These are phyloP conservation scores for Fusarium nanum DNA, from an alignment of 2,329 filamentous ascomycete genomes.

Conservation along the genomic window DNA sequence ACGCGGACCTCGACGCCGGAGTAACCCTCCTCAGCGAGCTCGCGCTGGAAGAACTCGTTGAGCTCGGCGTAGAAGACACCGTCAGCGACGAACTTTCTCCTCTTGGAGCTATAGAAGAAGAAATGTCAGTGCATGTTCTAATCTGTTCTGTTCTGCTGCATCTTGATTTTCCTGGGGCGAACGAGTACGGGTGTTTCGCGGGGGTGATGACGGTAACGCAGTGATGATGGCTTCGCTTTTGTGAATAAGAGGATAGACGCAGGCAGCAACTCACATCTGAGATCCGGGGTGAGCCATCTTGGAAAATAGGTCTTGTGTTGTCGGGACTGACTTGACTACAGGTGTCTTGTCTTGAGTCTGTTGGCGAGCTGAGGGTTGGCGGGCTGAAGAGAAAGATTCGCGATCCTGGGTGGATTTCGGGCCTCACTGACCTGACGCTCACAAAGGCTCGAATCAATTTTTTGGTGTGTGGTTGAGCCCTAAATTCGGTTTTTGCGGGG, in stretches of 20 bases:
- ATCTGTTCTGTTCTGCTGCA: constrained; percentile 6
- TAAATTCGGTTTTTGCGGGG: constrained; percentile 39
- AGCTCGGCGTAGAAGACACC: constrained; percentile 99
- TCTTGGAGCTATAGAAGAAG: constrained; percentile 75
- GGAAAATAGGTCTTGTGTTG: constrained; percentile 50
- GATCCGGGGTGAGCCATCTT: constrained; percentile 71
- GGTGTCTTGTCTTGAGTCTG: constrained; percentile 41
- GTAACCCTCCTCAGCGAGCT: constrained; percentile 99
- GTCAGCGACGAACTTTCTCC: constrained; percentile 95
- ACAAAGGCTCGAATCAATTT: constrained; percentile 44
- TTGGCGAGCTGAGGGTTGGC: constrained; percentile 54
- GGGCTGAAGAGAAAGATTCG: constrained; percentile 49
- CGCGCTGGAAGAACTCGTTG: constrained; percentile 99
- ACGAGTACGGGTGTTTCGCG: constrained; percentile 19
- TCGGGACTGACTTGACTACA: constrained; percentile 45
- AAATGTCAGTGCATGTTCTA: constrained; percentile 36
- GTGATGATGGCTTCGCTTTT: constrained; percentile 11
- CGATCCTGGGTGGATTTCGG: constrained; percentile 48
- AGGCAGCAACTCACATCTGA: constrained; percentile 67
- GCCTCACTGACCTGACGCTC: constrained; percentile 40
- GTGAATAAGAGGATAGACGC: constrained; percentile 4
- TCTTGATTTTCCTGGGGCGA: constrained; percentile 5
- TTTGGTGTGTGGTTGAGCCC: constrained; percentile 52
- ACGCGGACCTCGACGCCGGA: constrained; percentile 99
- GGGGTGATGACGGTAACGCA: constrained; percentile 12